Evolutionary conservation across 768 basidiomycete species (phyloP).

Genomic region (Termitomyces eurrhizus): DNA sequence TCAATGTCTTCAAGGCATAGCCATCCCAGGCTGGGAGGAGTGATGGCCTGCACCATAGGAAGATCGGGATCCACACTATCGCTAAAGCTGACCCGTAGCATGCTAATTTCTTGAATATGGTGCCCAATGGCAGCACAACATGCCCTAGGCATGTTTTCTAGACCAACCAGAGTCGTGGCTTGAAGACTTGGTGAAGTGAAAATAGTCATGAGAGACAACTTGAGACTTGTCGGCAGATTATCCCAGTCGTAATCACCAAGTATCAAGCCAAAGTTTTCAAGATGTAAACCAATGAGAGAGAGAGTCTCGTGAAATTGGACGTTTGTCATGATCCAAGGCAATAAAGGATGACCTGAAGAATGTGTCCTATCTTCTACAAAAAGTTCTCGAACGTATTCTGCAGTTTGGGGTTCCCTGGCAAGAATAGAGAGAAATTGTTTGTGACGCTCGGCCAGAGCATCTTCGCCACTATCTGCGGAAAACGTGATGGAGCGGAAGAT

Average conservation of each 20-base stretch:
- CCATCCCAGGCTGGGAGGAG: neutral
- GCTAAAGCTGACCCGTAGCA: neutral
- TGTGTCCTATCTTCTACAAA: neutral
- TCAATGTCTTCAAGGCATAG: slow-evolving; percentile 5
- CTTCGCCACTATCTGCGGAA: neutral
- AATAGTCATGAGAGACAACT: slow-evolving; percentile 3
- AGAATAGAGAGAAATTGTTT: neutral
- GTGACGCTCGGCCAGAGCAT: neutral
- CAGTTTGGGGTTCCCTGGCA: neutral
- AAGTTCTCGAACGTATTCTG: neutral
- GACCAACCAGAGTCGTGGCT: neutral
- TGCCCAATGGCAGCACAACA: slow-evolving; percentile 6
- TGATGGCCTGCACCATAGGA: neutral
- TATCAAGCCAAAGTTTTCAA: neutral
- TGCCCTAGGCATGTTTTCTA: neutral
- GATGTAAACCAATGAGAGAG: too few relatives aligned
- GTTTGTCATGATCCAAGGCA: slow-evolving; percentile 8
- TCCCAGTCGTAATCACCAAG: slow-evolving; percentile 1
- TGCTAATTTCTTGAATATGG: neutral
- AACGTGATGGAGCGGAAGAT: neutral
- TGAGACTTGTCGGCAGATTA: slow-evolving; percentile 1
- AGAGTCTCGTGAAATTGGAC: slow-evolving; percentile 1
- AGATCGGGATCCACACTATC: slow-evolving; percentile 1
- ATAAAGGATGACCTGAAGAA: neutral
- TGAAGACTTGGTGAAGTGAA: slow-evolving; percentile 1